Evolutionary conservation across 2,329 filamentous ascomycete genomes (phyloP), one percentile per base, ranked within the genome.

Genomic region (Rhynchosporium graminicola): DNA sequence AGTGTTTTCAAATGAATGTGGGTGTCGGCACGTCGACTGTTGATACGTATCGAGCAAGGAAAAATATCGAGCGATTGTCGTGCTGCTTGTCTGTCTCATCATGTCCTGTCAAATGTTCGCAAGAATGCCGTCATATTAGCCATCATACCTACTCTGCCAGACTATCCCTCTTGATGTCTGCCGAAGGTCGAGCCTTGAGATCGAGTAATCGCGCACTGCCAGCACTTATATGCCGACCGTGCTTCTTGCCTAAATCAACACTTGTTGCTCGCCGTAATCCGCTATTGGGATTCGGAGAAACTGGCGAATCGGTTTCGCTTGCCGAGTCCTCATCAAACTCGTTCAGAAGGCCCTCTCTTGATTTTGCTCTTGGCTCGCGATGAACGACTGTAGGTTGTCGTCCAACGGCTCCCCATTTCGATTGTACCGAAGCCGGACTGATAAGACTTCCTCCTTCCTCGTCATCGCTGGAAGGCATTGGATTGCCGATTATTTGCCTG

Each of bases 191-290:
- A 28, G 84, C 80, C 26, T 82, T 81, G 52, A 93, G 80, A 56
- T 92, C 87, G 56, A 95, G 77, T 57, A 94, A 76, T 75, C 86
- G 89, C 10, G 90, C 90, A 71, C 89, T 93, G 56, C 90, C 90
- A 50, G 89, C 88, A 71, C 89, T 93, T 71, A 92, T 87, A 66
- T 88, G 88, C 59, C 88, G 83, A 26, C 80, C 84, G 69, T 93
- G 89, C 9, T 82, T 80, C 70, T 81, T 84, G 62, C 84, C 84
- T 56, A 70, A 60, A 64, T 88, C 85, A 62, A 94, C 80, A 74
- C 89, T 94, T 57, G 82, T 87, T 33, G 91, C 90, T 68, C 88
- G 86, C 69, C 87, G 83, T 33, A 87, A 46, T 15, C 65, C 68
- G 48, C 62, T 40, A 15, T 58, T 50, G 6, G 60, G 56, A 29